Base-by-base conservation (phyloP, 805 yeast genomes). In the Yueomyces sp. region DNA sequence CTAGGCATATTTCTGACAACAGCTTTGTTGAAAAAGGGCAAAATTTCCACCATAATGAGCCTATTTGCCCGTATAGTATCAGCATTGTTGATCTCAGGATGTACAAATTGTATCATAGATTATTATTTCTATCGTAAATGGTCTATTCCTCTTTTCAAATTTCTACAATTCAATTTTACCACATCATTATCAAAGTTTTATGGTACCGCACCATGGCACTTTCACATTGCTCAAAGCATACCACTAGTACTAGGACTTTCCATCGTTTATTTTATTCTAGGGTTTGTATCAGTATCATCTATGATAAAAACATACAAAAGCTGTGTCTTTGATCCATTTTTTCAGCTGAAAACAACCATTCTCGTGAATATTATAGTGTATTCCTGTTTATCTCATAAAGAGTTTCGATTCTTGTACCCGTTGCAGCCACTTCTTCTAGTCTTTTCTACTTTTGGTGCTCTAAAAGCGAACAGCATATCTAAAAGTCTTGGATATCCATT, bases 341-440 rank as follows among this genome's bases (percentile, higher is more conserved):
- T 53, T 32, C 51, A 54, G 12, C 31, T 65, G 11, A 65, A 63
- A 49, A 9, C 55, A 5, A 50, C 71, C 41, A 48, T 72, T 0
- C 26, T 69, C 0, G 44, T 72, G 4, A 81, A 81, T 39, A 41
- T 83, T 2, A 41, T 62, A 0, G 65, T 69, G 0, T 85, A 83
- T 52, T 83, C 96, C 0, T 42, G 67, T 2, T 72, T 92, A 26
- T 66, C 72, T 8, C 99, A 92, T 60, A 92, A 92, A 57, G 99
- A 92, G 57, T 83, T 87, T 52, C 71, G 99, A 40, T 92, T 92
- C 59, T 69, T 94, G 19, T 86, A 81, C 52, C 95, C 94, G 2
- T 56, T 92, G 42, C 79, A 84, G 63, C 96, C 98, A 1, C 53
- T 85, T 2, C 62, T 86, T 47, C 66, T 81, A 12, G 44, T 76